Evolutionary conservation across 805 yeast genomes (phyloP), one percentile per base, ranked within the genome.

Genomic region (Saccharomycopsis sp.): DNA sequence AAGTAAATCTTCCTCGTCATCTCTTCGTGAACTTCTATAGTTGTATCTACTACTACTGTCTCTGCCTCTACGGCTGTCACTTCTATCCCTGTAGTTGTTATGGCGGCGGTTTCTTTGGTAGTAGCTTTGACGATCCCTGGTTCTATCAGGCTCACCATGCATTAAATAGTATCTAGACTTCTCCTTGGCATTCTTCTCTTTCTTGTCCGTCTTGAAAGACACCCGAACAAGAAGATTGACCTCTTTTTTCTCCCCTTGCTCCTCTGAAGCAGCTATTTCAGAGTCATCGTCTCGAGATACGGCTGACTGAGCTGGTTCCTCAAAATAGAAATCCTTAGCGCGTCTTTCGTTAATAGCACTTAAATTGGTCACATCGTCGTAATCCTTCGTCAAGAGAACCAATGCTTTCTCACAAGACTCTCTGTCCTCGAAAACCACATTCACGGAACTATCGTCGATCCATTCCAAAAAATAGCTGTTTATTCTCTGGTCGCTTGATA

Each of bases 91-190:
- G 51, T 57, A 58, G 24, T 55, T 50, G 47, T 57, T 65, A 7
- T 52, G 37, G 46, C 51, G 56, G 53, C 60, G 50, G 47, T 53
- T 53, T 21, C 50, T 44, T 14, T 52, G 14, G 47, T 55, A 50
- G 68, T 63, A 56, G 67, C 61, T 53, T 53, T 64, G 62, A 29
- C 61, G 55, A 40, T 64, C 66, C 47, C 64, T 66, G 24, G 57
- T 59, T 24, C 64, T 59, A 14, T 81, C 81, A 2, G 91, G 92
- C 66, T 84, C 91, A 2, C 92, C 92, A 63, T 86, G 85, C 16
- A 83, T 66, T 58, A 84, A 71, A 70, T 86, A 86, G 69, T 84
- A 86, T 46, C 87, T 69, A 20, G 89, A 83, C 56, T 77, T 77
- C 14, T 75, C 79, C 21, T 79, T 73, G 8, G 90, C 84, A 60